Evolutionary conservation across 2,329 filamentous ascomycete species (phyloP).

Genomic region (Huntiella decipiens): DNA sequence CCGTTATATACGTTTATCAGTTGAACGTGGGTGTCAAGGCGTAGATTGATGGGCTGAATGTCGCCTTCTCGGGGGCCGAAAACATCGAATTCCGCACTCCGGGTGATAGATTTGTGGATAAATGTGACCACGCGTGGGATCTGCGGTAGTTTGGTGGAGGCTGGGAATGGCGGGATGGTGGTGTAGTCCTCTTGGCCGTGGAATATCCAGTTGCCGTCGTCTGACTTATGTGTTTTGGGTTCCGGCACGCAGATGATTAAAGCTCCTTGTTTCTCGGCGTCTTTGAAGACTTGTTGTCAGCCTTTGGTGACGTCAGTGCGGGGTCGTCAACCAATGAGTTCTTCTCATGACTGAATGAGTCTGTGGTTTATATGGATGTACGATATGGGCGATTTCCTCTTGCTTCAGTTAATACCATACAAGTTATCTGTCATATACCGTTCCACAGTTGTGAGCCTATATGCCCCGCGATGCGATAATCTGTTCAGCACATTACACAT

Average conservation of each 20-base stretch:
- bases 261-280: background rate
- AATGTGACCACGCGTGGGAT: background rate
- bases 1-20: background rate
- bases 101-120: background rate
- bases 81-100: background rate
- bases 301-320: no score
- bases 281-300: background rate
- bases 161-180: background rate
- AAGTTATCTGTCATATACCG: no score
- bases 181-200: background rate
- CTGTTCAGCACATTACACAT: no score
- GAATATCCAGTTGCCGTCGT: background rate
- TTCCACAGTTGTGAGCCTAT: no score
- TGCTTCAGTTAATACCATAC: no score
- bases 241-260: background rate
- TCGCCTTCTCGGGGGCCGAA: background rate
- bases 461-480: no score
- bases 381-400: no score
- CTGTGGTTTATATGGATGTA: no score
- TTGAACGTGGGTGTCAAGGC: background rate
- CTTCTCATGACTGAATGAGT: no score
- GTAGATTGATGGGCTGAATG: background rate
- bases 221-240: background rate
- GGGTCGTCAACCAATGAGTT: no score
- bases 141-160: background rate